Evolutionary conservation across 768 basidiomycete species (phyloP), one percentile per base, ranked within the genome.

Genomic region (Leccinum subtestaceum): DNA sequence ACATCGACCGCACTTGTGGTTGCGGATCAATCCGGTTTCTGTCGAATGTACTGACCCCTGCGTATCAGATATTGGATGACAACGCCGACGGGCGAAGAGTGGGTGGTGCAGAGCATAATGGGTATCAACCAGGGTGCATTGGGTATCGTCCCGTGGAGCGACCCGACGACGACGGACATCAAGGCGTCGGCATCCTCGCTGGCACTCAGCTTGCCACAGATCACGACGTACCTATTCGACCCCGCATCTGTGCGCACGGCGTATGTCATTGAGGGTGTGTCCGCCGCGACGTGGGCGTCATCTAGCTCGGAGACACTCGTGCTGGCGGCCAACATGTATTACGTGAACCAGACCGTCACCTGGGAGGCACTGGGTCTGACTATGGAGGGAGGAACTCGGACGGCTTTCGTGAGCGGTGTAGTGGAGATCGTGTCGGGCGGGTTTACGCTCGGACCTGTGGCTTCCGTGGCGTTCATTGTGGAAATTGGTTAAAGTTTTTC

Each of bases 51-150:
- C 48, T 53, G n/a, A 61, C 40, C 7, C 7, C 23, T 6, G 17
- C 10, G 3, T 8, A 4, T 73, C 40, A 82, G 81, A 73, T 89
- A 74, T 62, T 89, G 88, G 88, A 69, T 74, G 65, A 77, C 84
- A 5, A 73, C 69, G 48, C 90, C 90, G 0, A 89, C 86, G 0
- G 88, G 89, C 8, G 75, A 80, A 55, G 88, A 91, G 67, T 91
- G 81, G 68, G 76, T 89, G 15, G 81, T 89, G 4, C 76, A 89
- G 72, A 81, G 78, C 62, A 77, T 87, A 34, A 67, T 91, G 17
- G 84, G 81, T 1, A 84, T 91, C 67, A 90, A 88, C 60, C 88
- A 90, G 56, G 87, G 89, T 6, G 87, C 77, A 2, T 68, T 84
- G 6, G 87, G 85, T 74, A 62, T 85, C 36, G 62, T 74, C 5